phyloP scores from a whole-genome alignment of 495 filamentous ascomycete species.

The Annulohypoxylon stygium region DNA sequence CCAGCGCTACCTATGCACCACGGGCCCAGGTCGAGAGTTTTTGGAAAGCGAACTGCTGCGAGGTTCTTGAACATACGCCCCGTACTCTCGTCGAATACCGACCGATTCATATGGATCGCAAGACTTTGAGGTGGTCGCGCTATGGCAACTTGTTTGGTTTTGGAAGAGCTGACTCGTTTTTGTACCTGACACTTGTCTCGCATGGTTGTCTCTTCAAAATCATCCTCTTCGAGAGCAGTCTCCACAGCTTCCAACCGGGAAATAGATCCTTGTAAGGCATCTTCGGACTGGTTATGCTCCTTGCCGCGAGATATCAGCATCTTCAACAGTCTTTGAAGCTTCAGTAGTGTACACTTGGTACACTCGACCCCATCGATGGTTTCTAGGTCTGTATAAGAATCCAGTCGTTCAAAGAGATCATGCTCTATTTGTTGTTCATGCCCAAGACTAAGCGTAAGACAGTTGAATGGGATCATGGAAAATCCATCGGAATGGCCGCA shows the following conservation, averaged over 20 bases:
- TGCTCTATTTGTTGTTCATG: constrained; percentile 60
- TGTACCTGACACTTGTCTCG: constrained; percentile 81
- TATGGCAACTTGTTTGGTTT: constrained; percentile 89
- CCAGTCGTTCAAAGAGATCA: constrained; percentile 80
- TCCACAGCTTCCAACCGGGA: constrained; percentile 71
- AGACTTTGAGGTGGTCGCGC: constrained; percentile 83
- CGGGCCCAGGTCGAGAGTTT: constrained; percentile 74
- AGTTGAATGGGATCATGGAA: constrained; percentile 92
- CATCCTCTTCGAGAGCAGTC: constrained; percentile 78
- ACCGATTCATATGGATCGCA: constrained; percentile 90
- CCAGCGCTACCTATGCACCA: constrained; percentile 78
- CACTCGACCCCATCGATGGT: constrained; percentile 90
- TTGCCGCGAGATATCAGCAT: constrained; percentile 52
- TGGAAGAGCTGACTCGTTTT: constrained; percentile 76
- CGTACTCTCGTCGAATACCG: constrained; percentile 85
- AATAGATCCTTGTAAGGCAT: constrained; percentile 49
- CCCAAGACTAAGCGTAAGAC: constrained; percentile 85
- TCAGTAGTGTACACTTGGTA: constrained; percentile 85
- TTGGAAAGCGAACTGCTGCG: constrained; percentile 81
- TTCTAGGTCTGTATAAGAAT: constrained; percentile 87
- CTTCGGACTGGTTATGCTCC: constrained; percentile 34
- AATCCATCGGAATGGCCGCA: constrained; percentile 91
- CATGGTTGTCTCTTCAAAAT: constrained; percentile 82
- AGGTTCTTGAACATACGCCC: constrained; percentile 85
- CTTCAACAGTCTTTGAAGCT: constrained; percentile 53